Conservation (phyloP, 306 rosid species). For the Crotalaria pallida region DNA sequence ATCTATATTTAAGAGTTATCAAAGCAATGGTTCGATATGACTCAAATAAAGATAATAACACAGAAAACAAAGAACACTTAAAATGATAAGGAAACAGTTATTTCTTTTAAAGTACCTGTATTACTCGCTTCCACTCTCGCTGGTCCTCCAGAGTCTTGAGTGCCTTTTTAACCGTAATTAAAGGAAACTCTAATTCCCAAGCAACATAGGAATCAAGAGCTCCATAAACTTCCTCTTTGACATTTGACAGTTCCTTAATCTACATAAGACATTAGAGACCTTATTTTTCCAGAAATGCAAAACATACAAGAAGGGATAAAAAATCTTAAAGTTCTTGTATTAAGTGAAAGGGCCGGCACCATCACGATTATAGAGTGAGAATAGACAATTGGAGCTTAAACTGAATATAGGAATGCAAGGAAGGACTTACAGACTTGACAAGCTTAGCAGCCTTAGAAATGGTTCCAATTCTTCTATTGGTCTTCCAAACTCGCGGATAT, state of each 20-base stretch:
- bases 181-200: conserved; percentile 94
- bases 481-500: conserved; percentile 92
- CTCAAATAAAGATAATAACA: not conserved
- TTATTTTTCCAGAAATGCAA: conserved; percentile 9
- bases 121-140: conserved; percentile 84
- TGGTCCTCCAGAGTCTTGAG: conserved; percentile 69
- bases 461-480: conserved; percentile 67
- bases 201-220: conserved; percentile 97
- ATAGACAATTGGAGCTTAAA: not conserved
- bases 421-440: conserved; percentile 60
- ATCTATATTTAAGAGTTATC: not conserved
- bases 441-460: conserved; percentile 79
- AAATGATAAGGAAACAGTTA: not conserved
- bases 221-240: conserved; percentile 97
- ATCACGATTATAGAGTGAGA: not conserved
- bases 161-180: conserved; percentile 81
- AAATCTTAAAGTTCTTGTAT: not conserved
- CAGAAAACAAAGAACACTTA: not conserved
- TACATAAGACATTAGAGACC: conserved; percentile 21
- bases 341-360: not conserved
- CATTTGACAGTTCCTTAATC: conserved; percentile 78
- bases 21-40: not conserved
- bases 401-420: not conserved
- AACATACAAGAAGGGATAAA: not conserved
- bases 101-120: conserved; percentile 50